Percentiles rank a stretch among this genome's conserved stretches.
Evolutionary conservation across 257 asterid species (phyloP).

Genomic region (Anisodus tanguticus): DNA sequence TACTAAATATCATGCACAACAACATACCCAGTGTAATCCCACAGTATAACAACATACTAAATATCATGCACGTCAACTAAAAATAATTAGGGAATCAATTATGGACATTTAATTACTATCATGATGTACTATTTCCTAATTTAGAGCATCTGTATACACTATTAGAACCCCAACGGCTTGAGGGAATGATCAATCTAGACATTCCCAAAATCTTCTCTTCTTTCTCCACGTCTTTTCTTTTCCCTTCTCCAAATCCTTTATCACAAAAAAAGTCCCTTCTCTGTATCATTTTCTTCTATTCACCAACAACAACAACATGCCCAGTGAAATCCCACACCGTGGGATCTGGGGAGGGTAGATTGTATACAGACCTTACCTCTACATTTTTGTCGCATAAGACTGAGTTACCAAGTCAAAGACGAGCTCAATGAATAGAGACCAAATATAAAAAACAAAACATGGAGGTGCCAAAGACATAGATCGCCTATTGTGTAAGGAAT

Average conservation of each 20-base stretch:
- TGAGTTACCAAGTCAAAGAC: not conserved
- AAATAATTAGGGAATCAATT: not conserved
- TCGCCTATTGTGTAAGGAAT: not conserved
- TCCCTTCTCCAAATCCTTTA: not conserved
- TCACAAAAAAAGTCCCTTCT: not conserved
- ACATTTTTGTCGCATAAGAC: too few species aligned
- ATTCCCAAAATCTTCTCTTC: slow-evolving; percentile 15
- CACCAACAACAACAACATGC: not conserved
- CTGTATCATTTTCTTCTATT: not conserved
- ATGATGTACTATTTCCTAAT: not conserved
- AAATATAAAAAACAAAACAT: not conserved
- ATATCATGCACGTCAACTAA: not conserved
- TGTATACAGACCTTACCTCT: too few species aligned
- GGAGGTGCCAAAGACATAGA: slow-evolving; percentile 15
- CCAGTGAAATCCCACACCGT: too few species aligned
- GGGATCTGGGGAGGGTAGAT: too few species aligned
- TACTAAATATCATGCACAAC: not conserved
- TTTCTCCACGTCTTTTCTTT: slow-evolving; percentile 7
- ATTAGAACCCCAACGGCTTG: not conserved
- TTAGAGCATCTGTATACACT: not conserved
- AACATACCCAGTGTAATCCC: too few species aligned
- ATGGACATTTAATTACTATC: slow-evolving; percentile 15
- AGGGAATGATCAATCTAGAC: slow-evolving; percentile 1
- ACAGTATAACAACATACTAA: too few species aligned
- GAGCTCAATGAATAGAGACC: not conserved